Conservation (phyloP, 805 yeast species). For the Blastobotrys attinorum region DNA sequence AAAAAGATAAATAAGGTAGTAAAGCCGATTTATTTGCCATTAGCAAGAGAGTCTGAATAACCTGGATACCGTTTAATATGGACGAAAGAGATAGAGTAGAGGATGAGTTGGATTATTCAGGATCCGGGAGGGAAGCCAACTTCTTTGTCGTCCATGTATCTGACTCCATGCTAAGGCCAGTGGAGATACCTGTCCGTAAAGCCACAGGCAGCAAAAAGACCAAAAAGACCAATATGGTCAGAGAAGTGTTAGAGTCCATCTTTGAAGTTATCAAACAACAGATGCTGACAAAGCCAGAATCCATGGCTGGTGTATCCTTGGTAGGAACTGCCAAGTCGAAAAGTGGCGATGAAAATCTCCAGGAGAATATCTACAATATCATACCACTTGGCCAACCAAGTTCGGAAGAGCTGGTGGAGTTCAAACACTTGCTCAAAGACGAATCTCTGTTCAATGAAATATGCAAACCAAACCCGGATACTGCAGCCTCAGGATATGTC, state of each 20-base stretch:
- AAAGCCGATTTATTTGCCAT: no score
- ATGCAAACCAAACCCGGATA: no score
- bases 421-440: slow-evolving; percentile 47
- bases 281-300: slow-evolving; percentile 18
- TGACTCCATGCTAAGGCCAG: neutral
- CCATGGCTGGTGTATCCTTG: slow-evolving; percentile 71
- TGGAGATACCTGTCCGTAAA: no score
- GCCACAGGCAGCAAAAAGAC: neutral
- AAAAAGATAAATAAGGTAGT: no score
- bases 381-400: slow-evolving; percentile 43
- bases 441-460: no score
- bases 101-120: neutral
- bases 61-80: no score
- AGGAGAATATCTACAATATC: slow-evolving; percentile 23
- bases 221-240: neutral
- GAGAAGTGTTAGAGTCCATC: neutral
- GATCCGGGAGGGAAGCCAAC: neutral
- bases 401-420: slow-evolving; percentile 47
- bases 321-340: slow-evolving; percentile 25
- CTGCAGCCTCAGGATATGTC: no score
- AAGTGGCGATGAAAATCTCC: slow-evolving; percentile 32
- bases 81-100: neutral
- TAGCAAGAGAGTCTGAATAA: no score
- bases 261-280: neutral
- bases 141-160: neutral